Base-by-base conservation (phyloP, 2,329 filamentous ascomycete species). In the Penicillium sp. region DNA sequence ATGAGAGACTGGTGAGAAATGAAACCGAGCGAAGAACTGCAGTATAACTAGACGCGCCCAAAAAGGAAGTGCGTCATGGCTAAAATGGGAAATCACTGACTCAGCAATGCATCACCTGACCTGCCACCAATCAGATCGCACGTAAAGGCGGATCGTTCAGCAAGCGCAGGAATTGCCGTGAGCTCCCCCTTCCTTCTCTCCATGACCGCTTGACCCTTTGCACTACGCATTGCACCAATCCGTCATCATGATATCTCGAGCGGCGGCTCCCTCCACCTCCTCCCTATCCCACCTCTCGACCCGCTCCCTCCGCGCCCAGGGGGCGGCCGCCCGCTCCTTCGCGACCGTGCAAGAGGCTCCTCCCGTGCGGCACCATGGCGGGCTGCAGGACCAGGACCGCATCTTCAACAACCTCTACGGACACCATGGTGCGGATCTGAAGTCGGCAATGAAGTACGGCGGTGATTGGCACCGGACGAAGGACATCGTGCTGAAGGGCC, bases 391-490 rank as follows among this genome's bases (percentile, higher is more conserved):
- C 68, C 89, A 97, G 75, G 93, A 98, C 74, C 84, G 93, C 60
- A 98, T 98, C 72, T 98, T 98, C 74, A 90, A 94, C 75, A 98
- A 98, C 74, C 79, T 98, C 44, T 98, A 98, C 74, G 84, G 88
- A 61, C 88, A 93, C 65, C 88, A 87, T 73, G 89, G 88, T 36
- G 79, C 89, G 49, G 90, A 96, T 68, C 74, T 98, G 57, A 91
- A 93, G 76, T 88, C 83, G 64, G 90, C 93, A 38, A 90, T 88
- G 83, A 95, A 94, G 74, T 94, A 94, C 78, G 93, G n/a, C n/a
- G n/a, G 93, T 58, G 93, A 97, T 70, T 98, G 93, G 93, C 82
- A 98, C 76, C 95, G 94, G 79, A 98, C 93, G 40, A 98, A 98
- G 79, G 93, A 98, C 69, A 98, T 98, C 43, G 71, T 98, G 44